Evolutionary conservation across 768 basidiomycete species (phyloP).

Genomic region (Lactifluus volemus): DNA sequence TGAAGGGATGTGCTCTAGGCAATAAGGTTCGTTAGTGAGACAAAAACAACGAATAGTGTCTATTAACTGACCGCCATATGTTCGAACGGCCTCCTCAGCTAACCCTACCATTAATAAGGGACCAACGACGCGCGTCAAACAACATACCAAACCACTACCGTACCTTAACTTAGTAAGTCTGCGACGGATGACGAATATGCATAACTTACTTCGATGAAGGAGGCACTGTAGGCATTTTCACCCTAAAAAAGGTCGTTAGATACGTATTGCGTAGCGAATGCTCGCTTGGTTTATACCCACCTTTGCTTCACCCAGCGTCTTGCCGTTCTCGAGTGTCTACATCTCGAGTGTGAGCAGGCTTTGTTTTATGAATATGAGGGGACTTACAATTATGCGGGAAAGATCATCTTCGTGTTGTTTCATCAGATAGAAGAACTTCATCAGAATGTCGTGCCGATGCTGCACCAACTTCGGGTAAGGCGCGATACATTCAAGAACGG

Average conservation of each 20-base stretch:
- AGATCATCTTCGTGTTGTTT: conserved; percentile 81
- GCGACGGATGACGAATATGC: conserved; percentile 24
- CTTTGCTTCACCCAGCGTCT: conserved; percentile 77
- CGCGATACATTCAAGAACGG: not conserved
- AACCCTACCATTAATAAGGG: conserved; percentile 17
- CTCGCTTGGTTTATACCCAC: conserved; percentile 28
- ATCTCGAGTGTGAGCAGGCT: not conserved
- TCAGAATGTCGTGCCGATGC: conserved; percentile 76
- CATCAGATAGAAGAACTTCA: conserved; percentile 75
- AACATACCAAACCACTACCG: conserved; percentile 70
- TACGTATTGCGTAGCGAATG: not conserved
- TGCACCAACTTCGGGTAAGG: conserved; percentile 25
- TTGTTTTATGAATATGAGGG: not conserved
- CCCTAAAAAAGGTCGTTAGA: conserved; percentile 34
- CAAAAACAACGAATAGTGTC: not conserved
- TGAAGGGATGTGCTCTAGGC: conserved; percentile 74
- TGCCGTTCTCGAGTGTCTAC: conserved; percentile 94
- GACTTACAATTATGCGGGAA: conserved; percentile 63
- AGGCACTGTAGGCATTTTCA: conserved; percentile 79
- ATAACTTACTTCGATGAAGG: conserved; percentile 60
- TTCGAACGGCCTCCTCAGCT: conserved; percentile 90
- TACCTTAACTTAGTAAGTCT: conserved; percentile 4
- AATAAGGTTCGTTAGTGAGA: not conserved
- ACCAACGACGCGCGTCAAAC: conserved; percentile 15
- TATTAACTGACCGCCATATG: conserved; percentile 64